Evolutionary conservation across 768 basidiomycete species (phyloP), one percentile per base, ranked within the genome.

Genomic region (Lactarius deliciosus): DNA sequence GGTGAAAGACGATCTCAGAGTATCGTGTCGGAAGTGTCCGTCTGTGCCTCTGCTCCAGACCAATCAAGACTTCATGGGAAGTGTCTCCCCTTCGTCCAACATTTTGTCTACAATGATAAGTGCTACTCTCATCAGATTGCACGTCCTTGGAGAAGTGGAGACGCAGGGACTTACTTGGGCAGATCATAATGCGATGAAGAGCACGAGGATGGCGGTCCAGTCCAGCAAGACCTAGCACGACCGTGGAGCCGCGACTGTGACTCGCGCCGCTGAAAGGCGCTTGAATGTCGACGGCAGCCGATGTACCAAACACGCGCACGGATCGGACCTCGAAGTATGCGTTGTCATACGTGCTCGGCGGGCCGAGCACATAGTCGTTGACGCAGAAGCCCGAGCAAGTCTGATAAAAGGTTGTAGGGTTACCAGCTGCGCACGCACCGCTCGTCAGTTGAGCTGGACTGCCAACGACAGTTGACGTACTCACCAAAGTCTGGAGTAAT

Each of bases 291-390:
- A 61, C 25, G 16, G 36, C 16, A 11, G 60, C 4, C 2, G 66
- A 64, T 16, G 65, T 66, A 38, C 64, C 70, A 66, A 70, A 75
- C 38, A 72, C 73, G 40, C 78, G 77, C 64, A 82, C 71, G 59
- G 76, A 77, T 36, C 73, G 72, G 71, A 82, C 75, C 72, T 81
- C 81, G 60, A 81, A 82, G 73, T 78, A 77, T 4, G 78, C 77
- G 50, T 71, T 70, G 71, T 75, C 73, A 71, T 76, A 78, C 66
- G 75, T 73, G 15, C 71, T 65, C 5, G 72, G 72, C 9, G 75
- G 60, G 41, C 76, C 74, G 47, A 77, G 72, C 43, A 80, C 78
- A 59, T 78, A 78, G 68, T 79, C 77, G 8, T 77, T 58, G 69
- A 64, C 68, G 54, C 68, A 71, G 6, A 59, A 30, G 11, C 64